Percentiles rank a stretch among this genome's conserved stretches.
Conservation (phyloP, 2,329 filamentous ascomycete species). For the Aspergillus arachidicola region DNA sequence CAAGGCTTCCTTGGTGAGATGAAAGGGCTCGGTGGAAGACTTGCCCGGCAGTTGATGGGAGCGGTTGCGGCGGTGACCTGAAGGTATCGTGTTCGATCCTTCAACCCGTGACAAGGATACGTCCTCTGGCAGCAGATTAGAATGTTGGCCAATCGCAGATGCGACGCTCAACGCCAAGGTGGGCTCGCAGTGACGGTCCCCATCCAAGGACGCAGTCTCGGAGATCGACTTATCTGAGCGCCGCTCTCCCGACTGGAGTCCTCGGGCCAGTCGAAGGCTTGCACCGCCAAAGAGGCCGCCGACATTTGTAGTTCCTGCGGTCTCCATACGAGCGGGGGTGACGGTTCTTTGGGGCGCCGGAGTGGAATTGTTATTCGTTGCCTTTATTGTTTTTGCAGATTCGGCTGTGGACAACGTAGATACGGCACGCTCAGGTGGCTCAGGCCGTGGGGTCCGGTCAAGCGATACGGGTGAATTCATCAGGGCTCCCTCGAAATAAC, state of each 20-base stretch:
- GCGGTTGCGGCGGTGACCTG: conserved; percentile 38
- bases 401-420: conserved; percentile 51
- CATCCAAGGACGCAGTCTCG: conserved; percentile 39
- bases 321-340: conserved; percentile 33
- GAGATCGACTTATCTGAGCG: conserved; percentile 37
- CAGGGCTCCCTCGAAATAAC: conserved; percentile 38
- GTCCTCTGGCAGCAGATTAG: conserved; percentile 38
- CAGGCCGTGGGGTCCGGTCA: conserved; percentile 37
- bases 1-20: conserved; percentile 38
- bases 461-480: conserved; percentile 24
- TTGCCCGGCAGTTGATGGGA: conserved; percentile 39
- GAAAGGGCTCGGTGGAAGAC: conserved; percentile 37
- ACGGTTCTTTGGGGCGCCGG: conserved; percentile 28
- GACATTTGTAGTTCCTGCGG: conserved; percentile 36
- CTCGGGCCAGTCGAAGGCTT: conserved; percentile 38
- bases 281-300: conserved; percentile 45
- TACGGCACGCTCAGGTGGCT: conserved; percentile 40
- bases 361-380: conserved; percentile 31
- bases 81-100: conserved; percentile 12
- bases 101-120: conserved; percentile 14
- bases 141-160: conserved; percentile 45
- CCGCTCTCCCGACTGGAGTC: conserved; percentile 40
- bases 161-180: conserved; percentile 49
- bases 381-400: conserved; percentile 49
- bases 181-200: conserved; percentile 42